Evolutionary conservation across 2,329 filamentous ascomycete genomes (phyloP), one percentile per base, ranked within the genome.

Genomic region (Paraconiothyrium brasiliense): DNA sequence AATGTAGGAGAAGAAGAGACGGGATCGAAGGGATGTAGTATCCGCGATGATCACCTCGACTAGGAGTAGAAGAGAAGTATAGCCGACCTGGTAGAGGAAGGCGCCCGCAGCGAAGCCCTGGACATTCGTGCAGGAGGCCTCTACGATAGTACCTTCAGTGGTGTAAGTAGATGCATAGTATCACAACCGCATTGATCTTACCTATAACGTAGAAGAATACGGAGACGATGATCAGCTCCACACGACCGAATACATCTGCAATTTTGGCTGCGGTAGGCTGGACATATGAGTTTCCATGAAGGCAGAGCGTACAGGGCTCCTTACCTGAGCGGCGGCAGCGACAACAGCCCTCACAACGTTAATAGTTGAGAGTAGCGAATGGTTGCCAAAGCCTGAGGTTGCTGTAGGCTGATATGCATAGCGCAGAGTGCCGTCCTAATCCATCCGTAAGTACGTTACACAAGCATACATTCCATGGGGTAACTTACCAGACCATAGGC

Each of bases 41-140:
- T 91, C 89, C 48, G 84, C 88, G 49, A 90, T 80, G 61, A 91
- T 83, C 68, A 90, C 86, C 74, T 90, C 87, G 24, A 90, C 81
- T 1, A 90, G 80, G 13, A 90, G 78, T 20, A 88, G 80, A 30
- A 89, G 80, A 67, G 83, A 83, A 11, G 88, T 90, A 71, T 88
- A 90, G 52, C 89, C 89, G 44, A 90, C 80, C 56, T 74, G 62
- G n/a, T 67, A 69, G 4, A 71, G 55, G 37, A 65, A 59, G 16
- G 67, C 64, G 22, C 69, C 88, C 4, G 82, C 86, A 20, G 82
- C 81, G 61, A 89, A 90, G 0, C 80, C 76, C 41, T 82, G 71
- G 9, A 89, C 78, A 54, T 81, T 80, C 47, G 72, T 78, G 0
- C 86, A 78, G 4, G 77, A 79, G 10, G 87, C 81, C 75, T 90